Base-by-base conservation (phyloP, 2,329 filamentous ascomycete species). In the Colletotrichum camelliae region DNA sequence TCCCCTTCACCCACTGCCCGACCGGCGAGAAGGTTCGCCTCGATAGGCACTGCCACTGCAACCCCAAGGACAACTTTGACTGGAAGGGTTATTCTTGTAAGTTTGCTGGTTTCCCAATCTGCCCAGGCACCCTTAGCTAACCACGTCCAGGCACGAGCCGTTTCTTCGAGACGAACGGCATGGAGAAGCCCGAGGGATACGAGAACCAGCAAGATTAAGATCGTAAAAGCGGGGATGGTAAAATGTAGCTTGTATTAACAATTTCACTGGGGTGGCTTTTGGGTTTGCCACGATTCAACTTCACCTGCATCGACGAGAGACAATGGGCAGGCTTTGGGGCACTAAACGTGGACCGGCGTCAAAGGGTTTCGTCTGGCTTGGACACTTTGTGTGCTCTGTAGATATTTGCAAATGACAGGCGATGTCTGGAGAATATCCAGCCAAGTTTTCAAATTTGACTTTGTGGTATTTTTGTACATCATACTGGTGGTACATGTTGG, bases 71-170 rank as follows among this genome's bases (percentile, higher is more conserved):
- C 76, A 99, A 99, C 88, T 99, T 99, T 89, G 97, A 99, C 86
- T 99, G 97, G 97, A 98, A 98, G 86, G 94, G 95, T 68, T 98
- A 98, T 85, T 98, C 95, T 84, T 98, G 96, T 97, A 91, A 89
- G 95, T 88, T 69, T 21, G n/a, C n/a, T 52, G 27, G 7, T 12
- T 12, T 29, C 9, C 29, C 5, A 24, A 18, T 12, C 24, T 4
- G 9, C 15, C 4, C 9, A 15, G 5, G 15, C 39, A n/a, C 7
- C 10, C 4, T 12, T 6, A 37, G 18, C 75, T 78, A 55, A 70
- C 7, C 4, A 24, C 4, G 31, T 35, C 7, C 76, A 96, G 95
- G 95, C 88, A 98, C 96, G 68, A 91, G 94, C 39, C 92, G 94
- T 80, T 99, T 91, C 88, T 98, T 94, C 83, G 94, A 98, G 61